Base-by-base conservation (phyloP, 805 yeast genomes). In the Debaryomyces hansenii region DNA sequence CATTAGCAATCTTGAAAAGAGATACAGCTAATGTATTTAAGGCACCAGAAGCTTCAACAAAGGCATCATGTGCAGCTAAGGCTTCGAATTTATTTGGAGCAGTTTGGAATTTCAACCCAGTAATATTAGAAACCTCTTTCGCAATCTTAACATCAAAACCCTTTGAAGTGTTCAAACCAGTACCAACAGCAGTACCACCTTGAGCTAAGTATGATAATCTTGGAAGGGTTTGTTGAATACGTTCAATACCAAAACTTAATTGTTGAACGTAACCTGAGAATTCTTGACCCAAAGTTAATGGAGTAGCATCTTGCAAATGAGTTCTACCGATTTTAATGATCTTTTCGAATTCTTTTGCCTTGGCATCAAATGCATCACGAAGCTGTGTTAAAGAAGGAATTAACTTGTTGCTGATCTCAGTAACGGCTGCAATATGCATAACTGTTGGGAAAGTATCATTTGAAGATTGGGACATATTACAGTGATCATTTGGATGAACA, bases 121-220 rank as follows among this genome's bases (percentile, higher is more conserved):
- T 66, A 51, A 65, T 49, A 14, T 57, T 56, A 33, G 69, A 55
- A 10, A 67, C 69, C 51, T 67, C 63, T 47, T 51, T 56, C 20
- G 73, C 73, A 39, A 67, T 59, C 43, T 60, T 54, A 39, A 58
- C 64, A 52, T 67, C 73, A 55, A 64, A 67, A n/a, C 69, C 69
- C 52, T 59, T 64, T 45, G 46, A 62, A 52, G 73, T 66, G 60
- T 67, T 67, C 51, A 67, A 60, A 6, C 73, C 73, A 41, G 73
- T 67, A 9, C 73, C 73, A n/a, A 67, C 73, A 38, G 73, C 73
- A 42, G 73, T 67, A 37, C 73, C 73, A 48, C 73, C 73, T 50
- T 67, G 73, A 16, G 73, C 73, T 57, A 67, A 64, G 34, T 51
- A 51, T 8, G 65, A 56, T 53, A 67, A 60, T 56, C 64, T 56